These are phyloP conservation scores for Angomonas ambiguus DNA, from an alignment of 208 protist genomes.

Conservation along the genomic window DNA sequence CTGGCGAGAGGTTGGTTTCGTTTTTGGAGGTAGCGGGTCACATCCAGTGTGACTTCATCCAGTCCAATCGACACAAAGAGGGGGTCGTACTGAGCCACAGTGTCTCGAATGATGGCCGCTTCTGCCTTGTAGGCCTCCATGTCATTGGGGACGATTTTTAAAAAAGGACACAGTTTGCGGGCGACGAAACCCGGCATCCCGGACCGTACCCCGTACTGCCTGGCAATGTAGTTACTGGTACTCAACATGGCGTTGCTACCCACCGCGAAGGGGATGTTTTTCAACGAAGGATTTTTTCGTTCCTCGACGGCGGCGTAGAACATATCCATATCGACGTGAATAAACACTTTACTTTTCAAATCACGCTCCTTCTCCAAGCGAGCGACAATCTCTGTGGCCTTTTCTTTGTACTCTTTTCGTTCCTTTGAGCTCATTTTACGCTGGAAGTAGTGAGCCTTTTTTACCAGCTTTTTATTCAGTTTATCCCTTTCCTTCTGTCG, in stretches of 20 bases:
- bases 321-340: constrained; percentile 90
- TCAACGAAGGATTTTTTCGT: constrained; percentile 65
- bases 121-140: constrained; percentile 58
- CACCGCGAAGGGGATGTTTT: constrained; percentile 86
- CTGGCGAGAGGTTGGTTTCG: not conserved
- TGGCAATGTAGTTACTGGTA: constrained; percentile 92
- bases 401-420: not conserved
- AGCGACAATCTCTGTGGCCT: constrained; percentile 10
- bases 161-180: constrained; percentile 65
- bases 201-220: constrained; percentile 87
- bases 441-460: constrained; percentile 43
- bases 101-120: constrained; percentile 36
- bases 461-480: constrained; percentile 40
- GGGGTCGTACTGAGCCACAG: constrained; percentile 75
- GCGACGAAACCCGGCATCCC: constrained; percentile 94
- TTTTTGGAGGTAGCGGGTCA: constrained; percentile 34
- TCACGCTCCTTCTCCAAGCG: constrained; percentile 36
- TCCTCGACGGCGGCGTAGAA: constrained; percentile 87
- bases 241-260: constrained; percentile 88
- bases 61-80: constrained; percentile 50
- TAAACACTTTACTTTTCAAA: constrained; percentile 35
- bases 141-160: constrained; percentile 61
- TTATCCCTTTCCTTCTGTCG: constrained; percentile 23
- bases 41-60: constrained; percentile 76
- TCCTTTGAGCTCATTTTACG: not conserved